Percentiles rank a stretch among this genome's conserved stretches.
These are phyloP conservation scores for Ascodesmis nigricans DNA, from an alignment of 495 filamentous ascomycete genomes.

Conservation along the genomic window DNA sequence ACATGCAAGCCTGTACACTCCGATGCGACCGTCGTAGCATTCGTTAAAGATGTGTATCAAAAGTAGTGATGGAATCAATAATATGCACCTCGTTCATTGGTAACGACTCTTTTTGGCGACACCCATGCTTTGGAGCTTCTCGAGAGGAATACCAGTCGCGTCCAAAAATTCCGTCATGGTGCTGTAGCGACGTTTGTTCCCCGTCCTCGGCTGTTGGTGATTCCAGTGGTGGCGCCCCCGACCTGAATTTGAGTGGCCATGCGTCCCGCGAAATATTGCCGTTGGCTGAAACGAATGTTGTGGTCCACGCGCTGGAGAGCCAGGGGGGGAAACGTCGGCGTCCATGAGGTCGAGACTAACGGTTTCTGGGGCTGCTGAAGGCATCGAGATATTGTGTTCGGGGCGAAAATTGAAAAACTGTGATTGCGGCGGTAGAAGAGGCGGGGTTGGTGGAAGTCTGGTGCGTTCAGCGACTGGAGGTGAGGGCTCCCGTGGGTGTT, in stretches of 20 bases:
- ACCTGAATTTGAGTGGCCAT: slow-evolving; percentile 7
- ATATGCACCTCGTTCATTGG: slow-evolving; percentile 11
- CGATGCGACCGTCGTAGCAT: slow-evolving; percentile 6
- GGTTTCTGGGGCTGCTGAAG: slow-evolving; percentile 6
- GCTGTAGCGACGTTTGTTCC: slow-evolving; percentile 13
- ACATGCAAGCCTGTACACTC: slow-evolving; percentile 8
- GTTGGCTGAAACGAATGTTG: too few relatives aligned
- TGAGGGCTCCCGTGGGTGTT: slow-evolving; percentile 1
- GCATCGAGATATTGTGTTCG: slow-evolving; percentile 3
- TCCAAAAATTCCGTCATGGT: slow-evolving; percentile 17
- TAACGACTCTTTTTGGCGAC: slow-evolving; percentile 14
- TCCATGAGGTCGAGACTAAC: slow-evolving; percentile 13
- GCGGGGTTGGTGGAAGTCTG: not conserved
- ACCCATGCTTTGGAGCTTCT: slow-evolving; percentile 18
- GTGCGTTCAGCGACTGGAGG: too few relatives aligned
- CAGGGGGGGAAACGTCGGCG: slow-evolving; percentile 10
- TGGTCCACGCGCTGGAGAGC: too few relatives aligned
- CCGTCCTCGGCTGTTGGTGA: slow-evolving; percentile 7
- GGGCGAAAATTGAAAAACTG: slow-evolving; percentile 4
- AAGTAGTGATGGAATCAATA: too few relatives aligned
- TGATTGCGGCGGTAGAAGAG: slow-evolving; percentile 4
- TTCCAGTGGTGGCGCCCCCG: slow-evolving; percentile 11
- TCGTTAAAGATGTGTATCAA: slow-evolving; percentile 6
- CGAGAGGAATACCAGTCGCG: slow-evolving; percentile 15
- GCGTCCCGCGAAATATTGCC: slow-evolving; percentile 9